These are phyloP conservation scores for Debaryomyces hansenii DNA, from an alignment of 805 yeast genomes.

Conservation along the genomic window DNA sequence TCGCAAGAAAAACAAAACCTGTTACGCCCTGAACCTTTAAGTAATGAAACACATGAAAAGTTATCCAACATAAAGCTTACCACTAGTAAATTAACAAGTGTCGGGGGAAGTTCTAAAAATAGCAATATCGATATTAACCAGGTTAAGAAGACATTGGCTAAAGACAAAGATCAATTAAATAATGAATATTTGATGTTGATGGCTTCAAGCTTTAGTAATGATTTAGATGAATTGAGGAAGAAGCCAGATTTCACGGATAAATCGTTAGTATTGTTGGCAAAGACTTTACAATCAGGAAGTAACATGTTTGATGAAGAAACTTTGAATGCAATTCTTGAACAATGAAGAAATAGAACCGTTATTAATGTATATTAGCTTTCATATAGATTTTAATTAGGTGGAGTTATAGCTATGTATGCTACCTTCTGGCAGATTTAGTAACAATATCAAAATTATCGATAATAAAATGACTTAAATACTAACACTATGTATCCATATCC, in stretches of 20 bases:
- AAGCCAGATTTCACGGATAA: conserved; percentile 62
- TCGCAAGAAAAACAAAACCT: conserved; percentile 6
- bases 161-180: conserved; percentile 41
- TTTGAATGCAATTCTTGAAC: conserved; percentile 20
- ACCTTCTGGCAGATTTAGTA: no score
- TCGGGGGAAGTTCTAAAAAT: conserved; percentile 12
- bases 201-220: conserved; percentile 61
- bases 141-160: conserved; percentile 20
- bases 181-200: conserved; percentile 53
- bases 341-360: background rate
- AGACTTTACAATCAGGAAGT: conserved; percentile 56
- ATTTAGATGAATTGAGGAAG: conserved; percentile 56
- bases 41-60: conserved; percentile 16
- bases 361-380: background rate
- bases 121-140: conserved; percentile 11
- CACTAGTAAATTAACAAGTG: conserved; percentile 17
- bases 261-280: conserved; percentile 57
- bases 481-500: no score
- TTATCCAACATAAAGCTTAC: conserved; percentile 26
- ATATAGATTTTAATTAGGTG: no score
- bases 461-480: no score
- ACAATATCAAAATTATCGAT: no score
- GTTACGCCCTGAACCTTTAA: conserved; percentile 17
- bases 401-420: no score
- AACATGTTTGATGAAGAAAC: conserved; percentile 60